Evolutionary conservation across 208 protist species (phyloP).

Genomic region (Wallacemonas sp.): DNA sequence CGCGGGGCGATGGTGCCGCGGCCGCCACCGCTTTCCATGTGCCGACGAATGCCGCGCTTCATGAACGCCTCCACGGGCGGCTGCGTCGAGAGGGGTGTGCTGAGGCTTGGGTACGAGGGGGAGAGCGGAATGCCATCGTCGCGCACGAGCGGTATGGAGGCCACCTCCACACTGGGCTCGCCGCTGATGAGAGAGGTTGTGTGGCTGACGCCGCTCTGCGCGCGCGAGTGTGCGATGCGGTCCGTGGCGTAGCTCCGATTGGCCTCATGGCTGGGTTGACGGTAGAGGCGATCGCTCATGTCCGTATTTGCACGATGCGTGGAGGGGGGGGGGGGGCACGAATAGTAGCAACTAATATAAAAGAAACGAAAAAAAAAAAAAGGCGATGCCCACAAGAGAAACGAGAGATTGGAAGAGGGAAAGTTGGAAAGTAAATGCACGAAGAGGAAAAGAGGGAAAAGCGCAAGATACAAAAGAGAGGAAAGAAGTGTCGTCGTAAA

Average conservation of each 20-base stretch:
- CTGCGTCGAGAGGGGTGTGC: neutral
- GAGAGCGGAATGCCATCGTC: neutral
- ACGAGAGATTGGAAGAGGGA: no score
- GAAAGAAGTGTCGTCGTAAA: no score
- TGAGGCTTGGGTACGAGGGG: neutral
- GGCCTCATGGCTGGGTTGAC: neutral
- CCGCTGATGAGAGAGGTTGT: neutral
- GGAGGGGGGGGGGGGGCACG: no score
- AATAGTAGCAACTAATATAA: no score
- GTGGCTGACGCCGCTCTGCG: conserved; percentile 3
- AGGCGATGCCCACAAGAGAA: no score
- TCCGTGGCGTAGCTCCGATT: neutral
- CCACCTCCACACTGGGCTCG: neutral
- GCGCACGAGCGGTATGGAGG: neutral
- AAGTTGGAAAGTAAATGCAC: conserved; percentile 7
- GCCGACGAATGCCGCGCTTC: neutral
- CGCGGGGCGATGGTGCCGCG: neutral
- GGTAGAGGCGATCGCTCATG: neutral
- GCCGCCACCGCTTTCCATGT: conserved; percentile 10
- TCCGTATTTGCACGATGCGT: no score
- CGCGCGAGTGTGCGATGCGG: neutral
- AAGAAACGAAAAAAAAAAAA: conserved; percentile 20
- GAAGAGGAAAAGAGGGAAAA: neutral
- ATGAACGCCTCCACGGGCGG: neutral
- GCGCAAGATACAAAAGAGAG: neutral